phyloP scores from a whole-genome alignment of 345 rosid species.

The Anacardium occidentale region DNA sequence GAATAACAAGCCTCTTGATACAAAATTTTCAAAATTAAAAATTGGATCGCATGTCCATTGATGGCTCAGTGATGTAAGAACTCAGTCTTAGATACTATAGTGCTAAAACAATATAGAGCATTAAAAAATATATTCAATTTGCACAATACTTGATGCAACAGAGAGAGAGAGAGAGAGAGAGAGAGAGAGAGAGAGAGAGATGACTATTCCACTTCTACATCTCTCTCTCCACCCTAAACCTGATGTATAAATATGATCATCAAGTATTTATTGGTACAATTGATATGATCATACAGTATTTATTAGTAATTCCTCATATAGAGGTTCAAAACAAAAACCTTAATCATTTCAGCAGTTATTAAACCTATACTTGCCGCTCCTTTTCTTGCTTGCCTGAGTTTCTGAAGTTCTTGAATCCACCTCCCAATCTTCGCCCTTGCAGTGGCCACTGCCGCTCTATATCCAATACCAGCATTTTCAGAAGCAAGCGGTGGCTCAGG shows the following conservation, averaged over 20 bases:
- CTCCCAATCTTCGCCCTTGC: constrained; percentile 72
- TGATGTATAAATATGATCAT: neutral
- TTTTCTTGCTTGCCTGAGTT: constrained; percentile 76
- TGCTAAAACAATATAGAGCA: neutral
- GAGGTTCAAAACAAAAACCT: constrained; percentile 42
- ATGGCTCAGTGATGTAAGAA: neutral
- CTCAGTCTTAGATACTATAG: neutral
- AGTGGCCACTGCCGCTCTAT: constrained; percentile 60
- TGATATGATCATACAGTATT: too few relatives aligned
- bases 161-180: neutral
- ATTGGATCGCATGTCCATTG: neutral
- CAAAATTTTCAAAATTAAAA: neutral
- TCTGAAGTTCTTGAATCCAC: constrained; percentile 86
- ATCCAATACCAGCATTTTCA: constrained; percentile 60
- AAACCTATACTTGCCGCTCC: constrained; percentile 70
- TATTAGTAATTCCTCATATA: neutral
- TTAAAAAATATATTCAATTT: constrained; percentile 2
- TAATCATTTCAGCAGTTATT: constrained; percentile 66
- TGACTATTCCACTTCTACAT: neutral
- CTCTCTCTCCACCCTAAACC: neutral
- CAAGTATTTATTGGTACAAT: neutral
- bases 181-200: neutral
- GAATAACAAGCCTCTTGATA: neutral
- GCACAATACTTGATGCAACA: neutral
- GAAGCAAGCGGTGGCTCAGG: constrained; percentile 45